Conservation (phyloP, 306 rosid genomes). For the Bauhinia variegata region DNA sequence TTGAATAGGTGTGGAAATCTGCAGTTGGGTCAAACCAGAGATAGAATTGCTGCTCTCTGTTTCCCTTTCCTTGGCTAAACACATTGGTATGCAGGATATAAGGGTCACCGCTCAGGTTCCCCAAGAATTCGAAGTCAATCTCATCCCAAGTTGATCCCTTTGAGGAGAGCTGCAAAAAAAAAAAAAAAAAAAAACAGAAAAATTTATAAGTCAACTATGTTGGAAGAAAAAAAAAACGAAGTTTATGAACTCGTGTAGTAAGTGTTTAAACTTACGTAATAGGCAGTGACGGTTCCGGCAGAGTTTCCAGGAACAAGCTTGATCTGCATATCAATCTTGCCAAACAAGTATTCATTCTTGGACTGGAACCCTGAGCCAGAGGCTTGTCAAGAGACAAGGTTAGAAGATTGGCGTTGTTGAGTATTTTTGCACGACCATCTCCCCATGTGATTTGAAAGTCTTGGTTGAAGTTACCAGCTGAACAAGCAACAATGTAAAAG, state of each 20-base stretch:
- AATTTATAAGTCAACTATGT: no score
- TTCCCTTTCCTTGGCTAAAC: conserved; percentile 63
- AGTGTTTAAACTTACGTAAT: conserved; percentile 55
- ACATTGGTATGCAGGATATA: conserved; percentile 71
- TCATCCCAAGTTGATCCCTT: conserved; percentile 69
- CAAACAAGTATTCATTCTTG: conserved; percentile 52
- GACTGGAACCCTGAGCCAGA: conserved; percentile 83
- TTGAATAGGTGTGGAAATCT: conserved; percentile 66
- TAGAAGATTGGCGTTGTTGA: conserved; percentile 45
- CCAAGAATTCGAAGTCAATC: conserved; percentile 72
- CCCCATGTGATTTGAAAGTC: conserved; percentile 72
- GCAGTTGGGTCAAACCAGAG: conserved; percentile 78
- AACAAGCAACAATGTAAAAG: not conserved
- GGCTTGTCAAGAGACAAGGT: conserved; percentile 66
- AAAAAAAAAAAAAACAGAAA: not conserved
- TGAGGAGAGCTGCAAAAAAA: conserved; percentile 48
- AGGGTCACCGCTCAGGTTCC: conserved; percentile 70
- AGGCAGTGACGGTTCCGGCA: conserved; percentile 78
- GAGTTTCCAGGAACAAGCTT: conserved; percentile 69
- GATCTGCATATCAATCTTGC: conserved; percentile 70
- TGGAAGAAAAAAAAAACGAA: no score
- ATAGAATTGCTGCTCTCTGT: conserved; percentile 66
- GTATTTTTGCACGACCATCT: conserved; percentile 58
- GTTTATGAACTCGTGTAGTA: no score
- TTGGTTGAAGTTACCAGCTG: conserved; percentile 55